Conservation (phyloP, 768 basidiomycete genomes). For the Xerocomellus amylosporus region DNA sequence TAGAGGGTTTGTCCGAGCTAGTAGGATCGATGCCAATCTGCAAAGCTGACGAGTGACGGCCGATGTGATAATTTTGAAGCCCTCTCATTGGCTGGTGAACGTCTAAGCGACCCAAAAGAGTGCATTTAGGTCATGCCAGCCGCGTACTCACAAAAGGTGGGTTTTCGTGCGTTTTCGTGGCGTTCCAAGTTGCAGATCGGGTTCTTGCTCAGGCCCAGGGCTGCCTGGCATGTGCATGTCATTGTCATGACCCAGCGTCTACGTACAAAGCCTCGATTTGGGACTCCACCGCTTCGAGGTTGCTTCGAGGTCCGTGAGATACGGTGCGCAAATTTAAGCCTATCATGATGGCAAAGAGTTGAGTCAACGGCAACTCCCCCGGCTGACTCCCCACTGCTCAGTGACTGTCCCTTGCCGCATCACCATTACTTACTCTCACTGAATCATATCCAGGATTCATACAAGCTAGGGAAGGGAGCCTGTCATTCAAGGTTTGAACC, state of each 20-base stretch:
- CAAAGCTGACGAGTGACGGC: too few relatives aligned
- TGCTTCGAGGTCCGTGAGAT: slow-evolving; percentile 24
- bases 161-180: too few relatives aligned
- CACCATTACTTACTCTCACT: neutral
- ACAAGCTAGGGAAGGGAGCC: neutral
- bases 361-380: neutral
- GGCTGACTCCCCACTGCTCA: neutral
- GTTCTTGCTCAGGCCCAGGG: too few relatives aligned
- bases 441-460: neutral
- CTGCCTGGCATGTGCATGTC: neutral
- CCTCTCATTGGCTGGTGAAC: too few relatives aligned
- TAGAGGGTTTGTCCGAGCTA: too few relatives aligned
- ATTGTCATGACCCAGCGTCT: neutral
- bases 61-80: too few relatives aligned
- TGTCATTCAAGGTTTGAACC: neutral
- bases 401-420: neutral
- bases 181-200: too few relatives aligned
- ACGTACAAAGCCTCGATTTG: slow-evolving; percentile 14
- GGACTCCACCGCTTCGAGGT: slow-evolving; percentile 9
- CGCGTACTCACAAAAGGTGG: too few relatives aligned
- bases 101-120: too few relatives aligned
- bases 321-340: slow-evolving; percentile 13
- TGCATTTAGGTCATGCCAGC: too few relatives aligned
- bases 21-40: too few relatives aligned
- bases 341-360: slow-evolving; percentile 13